These are phyloP conservation scores for Rubia yunnanensis DNA, from an alignment of 257 asterid genomes.

Conservation along the genomic window DNA sequence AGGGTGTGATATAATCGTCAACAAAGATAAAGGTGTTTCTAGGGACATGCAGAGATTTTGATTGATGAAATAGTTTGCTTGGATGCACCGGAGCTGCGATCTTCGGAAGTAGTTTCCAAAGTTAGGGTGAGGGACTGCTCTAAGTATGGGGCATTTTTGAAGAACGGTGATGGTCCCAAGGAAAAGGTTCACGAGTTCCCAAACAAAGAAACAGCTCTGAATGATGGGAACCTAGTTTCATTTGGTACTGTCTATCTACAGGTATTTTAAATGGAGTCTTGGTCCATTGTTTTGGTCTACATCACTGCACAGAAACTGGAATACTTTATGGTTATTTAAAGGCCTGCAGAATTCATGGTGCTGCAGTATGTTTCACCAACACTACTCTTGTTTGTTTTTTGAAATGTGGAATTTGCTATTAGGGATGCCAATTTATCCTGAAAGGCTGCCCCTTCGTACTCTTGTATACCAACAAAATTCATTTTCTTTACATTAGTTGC, in stretches of 20 bases:
- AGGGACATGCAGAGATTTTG: constrained; percentile 88
- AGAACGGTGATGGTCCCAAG: constrained; percentile 31
- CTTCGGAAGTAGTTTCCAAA: constrained; percentile 34
- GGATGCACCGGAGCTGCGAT: constrained; percentile 33
- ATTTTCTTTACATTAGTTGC: not conserved
- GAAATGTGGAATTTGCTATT: not conserved
- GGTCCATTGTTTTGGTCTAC: not conserved
- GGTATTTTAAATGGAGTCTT: constrained; percentile 35
- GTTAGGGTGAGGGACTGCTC: constrained; percentile 83
- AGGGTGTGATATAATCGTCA: constrained; percentile 84
- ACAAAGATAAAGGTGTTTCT: constrained; percentile 89
- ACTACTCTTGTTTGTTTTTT: not conserved
- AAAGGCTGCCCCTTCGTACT: not conserved
- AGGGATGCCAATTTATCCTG: not conserved
- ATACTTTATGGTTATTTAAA: not conserved
- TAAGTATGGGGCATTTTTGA: constrained; percentile 79
- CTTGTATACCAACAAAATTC: not conserved
- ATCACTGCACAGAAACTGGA: not conserved
- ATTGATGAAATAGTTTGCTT: constrained; percentile 72
- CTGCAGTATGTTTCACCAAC: not conserved
- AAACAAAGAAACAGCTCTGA: constrained; percentile 51
- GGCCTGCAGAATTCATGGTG: not conserved
- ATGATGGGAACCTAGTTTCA: constrained; percentile 70
- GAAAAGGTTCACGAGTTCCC: constrained; percentile 76
- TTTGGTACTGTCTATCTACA: constrained; percentile 94